Base-by-base conservation (phyloP, 2,329 filamentous ascomycete species). In the Verticillium albo-atrum region DNA sequence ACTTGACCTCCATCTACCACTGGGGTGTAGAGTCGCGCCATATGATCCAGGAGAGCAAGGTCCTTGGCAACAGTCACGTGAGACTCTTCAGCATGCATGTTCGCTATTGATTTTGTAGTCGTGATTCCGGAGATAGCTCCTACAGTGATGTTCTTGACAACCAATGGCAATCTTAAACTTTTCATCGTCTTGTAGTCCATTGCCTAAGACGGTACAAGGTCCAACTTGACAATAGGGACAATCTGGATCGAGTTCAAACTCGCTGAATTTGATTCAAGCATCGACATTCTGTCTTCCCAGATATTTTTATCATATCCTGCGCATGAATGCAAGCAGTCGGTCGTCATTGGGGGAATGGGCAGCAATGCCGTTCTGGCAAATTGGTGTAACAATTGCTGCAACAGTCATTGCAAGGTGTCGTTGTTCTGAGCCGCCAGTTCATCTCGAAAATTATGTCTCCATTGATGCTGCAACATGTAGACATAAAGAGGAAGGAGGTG, bases 301-400 rank as follows among this genome's bases (percentile, higher is more conserved):
- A 37, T 35, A 23, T 42, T 55, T 55, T 59, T 59, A 3, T 37
- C 55, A 10, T 35, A 57, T 5, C 56, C 55, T 5, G 61, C 57
- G 9, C 61, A 62, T 34, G 59, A 62, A 26, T 55, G 56, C 52
- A 61, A 61, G 28, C 61, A 62, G 23, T 51, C 35, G n/a, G 59
- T 54, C 52, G 61, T 62, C 52, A 62, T 62, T 9, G 59, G 53
- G 2, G 59, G 61, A 20, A 62, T 62, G 61, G 55, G 54, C 6
- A 27, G 59, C 7, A n/a, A n/a, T n/a, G 61, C 59, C 17, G 53
- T 62, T 25, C 32, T 62, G 27, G 61, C 59, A 28, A 28, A 62
- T 62, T 12, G 20, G 59, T 4, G 23, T 59, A 17, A 55, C 60
- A 6, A 62, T 57, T 7, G 51, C 50, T 15, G 59, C 54, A 26